Evolutionary conservation across 2,329 filamentous ascomycete species (phyloP), one percentile per base, ranked within the genome.

Genomic region (Ophiostoma triangulosporum): DNA sequence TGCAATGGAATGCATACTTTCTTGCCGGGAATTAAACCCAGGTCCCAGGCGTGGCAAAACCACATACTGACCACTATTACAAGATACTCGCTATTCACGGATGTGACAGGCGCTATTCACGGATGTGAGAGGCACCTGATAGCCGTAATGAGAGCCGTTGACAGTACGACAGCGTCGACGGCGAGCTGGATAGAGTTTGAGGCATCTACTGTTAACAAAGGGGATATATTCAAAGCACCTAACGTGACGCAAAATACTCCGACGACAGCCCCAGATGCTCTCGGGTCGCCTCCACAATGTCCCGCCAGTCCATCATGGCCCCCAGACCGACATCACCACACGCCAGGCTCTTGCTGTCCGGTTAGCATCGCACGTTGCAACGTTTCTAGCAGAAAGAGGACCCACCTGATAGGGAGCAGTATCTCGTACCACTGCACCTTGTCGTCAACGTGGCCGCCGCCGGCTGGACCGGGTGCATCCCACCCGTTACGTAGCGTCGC

Each of bases 241-340:
- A 36, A 15, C n/a, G 9, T 15, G 14, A 4, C 33, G 29, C 22
- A 46, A 52, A 54, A 7, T 52, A 51, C 24, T 20, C 27, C 14
- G 46, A n/a, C 1, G 50, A 35, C 48, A 73, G 57, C 8, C 67
- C 67, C 53, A 83, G 60, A 54, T 72, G 66, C 9, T 73, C 64
- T 64, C 86, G 78, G 51, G 90, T 76, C 1, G 77, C 70, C 9
- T 65, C 64, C 9, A 93, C 86, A 64, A 95, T 85, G 55, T 83
- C 76, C 55, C 71, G 76, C 86, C 87, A 95, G 51, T 87, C 80
- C 64, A 77, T 79, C 90, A 95, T 95, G 1, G 81, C 89, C 4
- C 89, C 89, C 38, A 78, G 76, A 0, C 89, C 89, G 2, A 83
- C 75, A 68, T 96, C 90, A 14, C 88, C 88, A 68, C 90, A 95